A percentile compares a stretch with the other conserved stretches of the same genome.
phyloP scores from a whole-genome alignment of 2,329 filamentous ascomycete species.

The Atkinsonella hypoxylon region DNA sequence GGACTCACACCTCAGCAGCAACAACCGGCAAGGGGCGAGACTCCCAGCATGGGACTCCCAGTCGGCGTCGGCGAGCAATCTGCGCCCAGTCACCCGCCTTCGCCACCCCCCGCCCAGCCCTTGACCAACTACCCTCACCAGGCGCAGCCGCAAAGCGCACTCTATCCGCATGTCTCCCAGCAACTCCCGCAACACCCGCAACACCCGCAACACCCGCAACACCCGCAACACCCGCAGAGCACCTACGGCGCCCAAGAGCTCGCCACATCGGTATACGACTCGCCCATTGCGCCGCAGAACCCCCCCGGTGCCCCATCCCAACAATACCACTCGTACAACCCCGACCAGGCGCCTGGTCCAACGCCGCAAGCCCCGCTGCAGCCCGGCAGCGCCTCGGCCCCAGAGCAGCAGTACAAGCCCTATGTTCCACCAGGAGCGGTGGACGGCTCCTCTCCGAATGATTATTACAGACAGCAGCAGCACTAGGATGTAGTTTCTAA shows the following conservation, averaged over 20 bases:
- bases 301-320: slow-evolving; percentile 19
- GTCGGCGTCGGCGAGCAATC: slow-evolving; percentile 1
- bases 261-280: slow-evolving; percentile 66
- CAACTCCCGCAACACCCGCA: slow-evolving; percentile 54
- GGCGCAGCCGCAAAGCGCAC: slow-evolving; percentile 14
- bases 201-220: no score
- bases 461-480: slow-evolving; percentile 40
- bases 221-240: slow-evolving; percentile 53
- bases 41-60: slow-evolving; percentile 28
- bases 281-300: slow-evolving; percentile 48
- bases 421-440: slow-evolving; percentile 41
- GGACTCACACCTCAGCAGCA: slow-evolving; percentile 23
- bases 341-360: slow-evolving; percentile 26
- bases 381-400: slow-evolving; percentile 13
- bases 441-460: slow-evolving; percentile 39
- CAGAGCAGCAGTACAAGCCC: slow-evolving; percentile 44
- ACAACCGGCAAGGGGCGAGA: slow-evolving; percentile 31
- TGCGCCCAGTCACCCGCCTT: slow-evolving; percentile 31
- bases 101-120: slow-evolving; percentile 32
- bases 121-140: slow-evolving; percentile 32
- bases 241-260: slow-evolving; percentile 67
- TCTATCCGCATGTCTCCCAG: slow-evolving; percentile 32
- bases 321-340: slow-evolving; percentile 31
- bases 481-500: background rate
- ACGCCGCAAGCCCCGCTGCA: slow-evolving; percentile 25